Evolutionary conservation across 192 early-diverging fungal genomes (phyloP).

Genomic region (Coemansia sp.): DNA sequence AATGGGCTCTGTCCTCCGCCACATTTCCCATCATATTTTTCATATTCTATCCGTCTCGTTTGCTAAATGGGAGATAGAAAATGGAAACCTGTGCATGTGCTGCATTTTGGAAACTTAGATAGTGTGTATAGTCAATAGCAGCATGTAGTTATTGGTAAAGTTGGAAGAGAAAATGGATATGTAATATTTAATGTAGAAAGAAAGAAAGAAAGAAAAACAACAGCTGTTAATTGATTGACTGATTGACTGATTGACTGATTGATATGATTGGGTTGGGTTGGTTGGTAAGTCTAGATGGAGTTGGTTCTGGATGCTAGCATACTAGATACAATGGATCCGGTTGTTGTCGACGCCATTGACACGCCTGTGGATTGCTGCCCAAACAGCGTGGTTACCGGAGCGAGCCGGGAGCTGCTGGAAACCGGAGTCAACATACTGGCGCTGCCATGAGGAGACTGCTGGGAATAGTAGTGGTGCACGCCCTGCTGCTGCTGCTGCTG

Average conservation of each 20-base stretch:
- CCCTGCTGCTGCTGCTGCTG: conserved; percentile 10
- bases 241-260: too few species aligned
- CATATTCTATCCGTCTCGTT: too few species aligned
- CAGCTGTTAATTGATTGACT: too few species aligned
- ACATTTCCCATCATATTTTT: too few species aligned
- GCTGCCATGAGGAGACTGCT: not conserved
- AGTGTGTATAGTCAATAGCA: too few species aligned
- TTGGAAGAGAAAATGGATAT: conserved; percentile 18
- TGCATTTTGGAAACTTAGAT: too few species aligned
- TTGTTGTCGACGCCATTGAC: conserved; percentile 25
- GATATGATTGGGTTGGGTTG: not conserved
- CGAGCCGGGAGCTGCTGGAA: conserved; percentile 32
- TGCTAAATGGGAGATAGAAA: too few species aligned
- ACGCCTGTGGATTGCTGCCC: conserved; percentile 22
- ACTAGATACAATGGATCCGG: conserved; percentile 39
- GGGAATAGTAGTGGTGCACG: not conserved
- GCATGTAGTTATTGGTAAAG: not conserved
- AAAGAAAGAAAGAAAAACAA: conserved; percentile 7
- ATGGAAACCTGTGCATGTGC: too few species aligned
- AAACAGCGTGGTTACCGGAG: conserved; percentile 42
- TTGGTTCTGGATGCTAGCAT: conserved; percentile 51
- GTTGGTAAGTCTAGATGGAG: conserved; percentile 38
- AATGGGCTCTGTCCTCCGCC: too few species aligned
- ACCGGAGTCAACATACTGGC: conserved; percentile 21
- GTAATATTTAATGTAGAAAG: conserved; percentile 16